These are phyloP conservation scores for Rhododendron mucronatum DNA, from an alignment of 148 eudicot genomes.

Conservation along the genomic window DNA sequence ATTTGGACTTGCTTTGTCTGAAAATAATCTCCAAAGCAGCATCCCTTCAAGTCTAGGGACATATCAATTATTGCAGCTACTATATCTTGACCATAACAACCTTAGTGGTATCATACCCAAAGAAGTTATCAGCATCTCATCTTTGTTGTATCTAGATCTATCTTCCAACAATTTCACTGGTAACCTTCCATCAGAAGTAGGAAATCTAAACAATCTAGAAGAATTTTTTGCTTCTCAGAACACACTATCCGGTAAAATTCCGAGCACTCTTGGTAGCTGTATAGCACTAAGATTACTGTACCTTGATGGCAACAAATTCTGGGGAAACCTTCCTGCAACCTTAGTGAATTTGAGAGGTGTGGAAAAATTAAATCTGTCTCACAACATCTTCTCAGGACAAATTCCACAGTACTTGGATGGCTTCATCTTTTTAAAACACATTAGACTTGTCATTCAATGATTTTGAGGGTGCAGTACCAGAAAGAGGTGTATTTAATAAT, in stretches of 20 bases:
- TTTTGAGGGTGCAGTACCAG: not conserved
- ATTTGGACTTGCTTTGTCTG: fast-evolving
- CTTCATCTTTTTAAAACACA: not conserved
- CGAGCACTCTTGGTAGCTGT: not conserved
- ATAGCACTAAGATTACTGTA: fast-evolving
- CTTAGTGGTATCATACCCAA: not conserved
- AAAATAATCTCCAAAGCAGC: not conserved
- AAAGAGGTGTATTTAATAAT: not conserved
- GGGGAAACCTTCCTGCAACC: not conserved
- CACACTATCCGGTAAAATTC: not conserved
- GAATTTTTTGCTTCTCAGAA: not conserved
- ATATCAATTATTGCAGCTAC: not conserved
- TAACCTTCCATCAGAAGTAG: not conserved
- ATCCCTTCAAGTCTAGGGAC: not conserved
- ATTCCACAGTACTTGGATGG: not conserved
- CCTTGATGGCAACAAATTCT: not conserved
- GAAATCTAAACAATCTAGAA: not conserved
- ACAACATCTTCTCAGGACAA: not conserved
- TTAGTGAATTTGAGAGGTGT: not conserved
- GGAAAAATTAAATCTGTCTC: not conserved
- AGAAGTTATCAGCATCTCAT: not conserved
- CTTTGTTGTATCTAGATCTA: not conserved
- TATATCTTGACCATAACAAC: not conserved
- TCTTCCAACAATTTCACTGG: not conserved
- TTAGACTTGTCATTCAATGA: slow-evolving; percentile 10